Evolutionary conservation across 306 rosid species (phyloP).

Genomic region (Vigna reflexopilosa): DNA sequence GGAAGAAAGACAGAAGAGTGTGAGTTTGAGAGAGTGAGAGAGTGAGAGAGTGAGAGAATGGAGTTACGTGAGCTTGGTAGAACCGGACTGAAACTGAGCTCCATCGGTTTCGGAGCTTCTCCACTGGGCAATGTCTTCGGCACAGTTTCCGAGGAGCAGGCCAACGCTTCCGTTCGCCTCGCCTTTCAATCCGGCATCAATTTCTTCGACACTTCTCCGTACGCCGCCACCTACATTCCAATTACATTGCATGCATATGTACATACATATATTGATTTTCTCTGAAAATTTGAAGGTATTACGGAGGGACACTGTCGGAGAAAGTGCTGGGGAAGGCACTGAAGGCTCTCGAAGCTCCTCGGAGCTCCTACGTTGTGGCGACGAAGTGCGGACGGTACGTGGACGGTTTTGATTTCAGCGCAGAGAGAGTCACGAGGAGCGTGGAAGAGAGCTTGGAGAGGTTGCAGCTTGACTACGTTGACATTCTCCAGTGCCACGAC

Average conservation of each 20-base stretch:
- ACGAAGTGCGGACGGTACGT: conserved; percentile 89
- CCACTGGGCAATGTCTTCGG: conserved; percentile 96
- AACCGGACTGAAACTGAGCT: conserved; percentile 84
- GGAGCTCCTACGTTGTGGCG: conserved; percentile 79
- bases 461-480: conserved; percentile 87
- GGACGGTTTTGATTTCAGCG: conserved; percentile 92
- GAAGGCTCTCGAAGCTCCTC: conserved; percentile 73
- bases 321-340: conserved; percentile 80
- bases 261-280: not conserved
- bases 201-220: conserved; percentile 98
- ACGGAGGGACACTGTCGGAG: conserved; percentile 88
- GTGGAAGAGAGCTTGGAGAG: conserved; percentile 92
- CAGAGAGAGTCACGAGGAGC: conserved; percentile 82
- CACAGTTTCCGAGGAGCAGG: conserved; percentile 68
- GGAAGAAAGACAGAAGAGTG: too few species aligned
- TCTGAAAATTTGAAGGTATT: conserved; percentile 54
- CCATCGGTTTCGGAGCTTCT: conserved; percentile 90
- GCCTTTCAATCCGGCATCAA: conserved; percentile 86
- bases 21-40: too few species aligned
- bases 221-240: not conserved
- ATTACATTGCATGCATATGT: too few species aligned
- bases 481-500: conserved; percentile 93
- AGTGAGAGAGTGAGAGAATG: conserved; percentile 1
- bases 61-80: conserved; percentile 76
- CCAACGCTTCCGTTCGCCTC: conserved; percentile 72